Base-by-base conservation (phyloP, 176 grass and related monocot genomes). In the Juncus effusus region DNA sequence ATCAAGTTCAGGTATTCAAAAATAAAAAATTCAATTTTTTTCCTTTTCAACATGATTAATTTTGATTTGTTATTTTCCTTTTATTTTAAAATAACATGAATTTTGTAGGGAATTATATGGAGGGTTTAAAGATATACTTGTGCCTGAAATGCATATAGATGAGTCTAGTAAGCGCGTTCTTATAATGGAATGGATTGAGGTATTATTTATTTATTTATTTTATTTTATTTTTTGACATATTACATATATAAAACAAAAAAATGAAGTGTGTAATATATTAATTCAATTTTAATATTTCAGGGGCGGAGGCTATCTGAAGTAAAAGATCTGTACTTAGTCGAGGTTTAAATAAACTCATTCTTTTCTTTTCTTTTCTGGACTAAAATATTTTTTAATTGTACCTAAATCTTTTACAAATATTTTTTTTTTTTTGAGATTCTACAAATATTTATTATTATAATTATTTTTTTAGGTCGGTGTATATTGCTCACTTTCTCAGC, bases 171-270 rank as follows among this genome's bases (percentile, higher is more conserved):
- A 70, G 35, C 75, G 75, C 42, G 88, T 96, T 36, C 88, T 96
- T 39, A 37, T 84, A 58, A 96, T 96, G 93, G 93, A 96, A 91
- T 96, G 93, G 93, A 80, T 96, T 65, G 88, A 96, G 87, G 93
- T 96, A 15, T 40, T 38, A 7, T 69, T 36, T 16, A 42, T 38
- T 40, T 62, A 40, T 39, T 72, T n/a, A 72, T 70, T 40, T 71
- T 51, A 73, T 79, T 85, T 15, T 56, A 50, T 56, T 45, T 38
- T 75, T 75, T 58, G 51, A 49, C 42, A 75, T 50, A 7, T 60
- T 51, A 75, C 52, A 69, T 54, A 19, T 68, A 52, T 0, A 28
- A 28, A 28, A 28, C 19, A 28, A 28, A 28, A 28, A 28, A 28
- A 28, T 28, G 19, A 28, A 28, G 19, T 28, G 19, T 28, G 19